These are phyloP conservation scores for Emergomyces africanus DNA, from an alignment of 2,329 filamentous ascomycete genomes.

Conservation along the genomic window DNA sequence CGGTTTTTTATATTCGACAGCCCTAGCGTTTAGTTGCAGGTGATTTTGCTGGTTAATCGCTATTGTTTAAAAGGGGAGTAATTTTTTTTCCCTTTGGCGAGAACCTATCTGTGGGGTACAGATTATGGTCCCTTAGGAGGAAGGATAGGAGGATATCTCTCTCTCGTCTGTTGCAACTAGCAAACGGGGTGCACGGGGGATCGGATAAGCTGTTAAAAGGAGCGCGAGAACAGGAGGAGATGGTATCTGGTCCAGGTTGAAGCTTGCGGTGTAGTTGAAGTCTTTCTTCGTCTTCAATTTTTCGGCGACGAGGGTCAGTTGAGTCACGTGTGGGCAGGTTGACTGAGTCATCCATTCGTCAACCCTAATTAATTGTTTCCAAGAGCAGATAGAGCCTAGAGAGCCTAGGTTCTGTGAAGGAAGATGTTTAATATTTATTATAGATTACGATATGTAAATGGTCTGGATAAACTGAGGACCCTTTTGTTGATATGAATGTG, in stretches of 20 bases:
- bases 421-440: no score
- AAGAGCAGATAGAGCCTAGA: no score
- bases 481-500: background rate
- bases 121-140: background rate
- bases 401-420: no score
- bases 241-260: background rate
- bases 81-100: background rate
- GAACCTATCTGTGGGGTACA: background rate
- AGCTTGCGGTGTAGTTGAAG: background rate
- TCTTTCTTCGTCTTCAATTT: background rate
- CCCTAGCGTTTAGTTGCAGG: background rate
- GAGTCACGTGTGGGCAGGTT: background rate
- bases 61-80: background rate
- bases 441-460: no score
- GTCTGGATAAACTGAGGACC: no score
- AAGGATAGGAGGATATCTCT: background rate
- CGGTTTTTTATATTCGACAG: background rate
- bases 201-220: background rate
- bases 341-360: conserved; percentile 3
- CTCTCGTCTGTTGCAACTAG: background rate
- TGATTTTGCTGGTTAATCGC: background rate
- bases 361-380: no score
- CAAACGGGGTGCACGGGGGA: background rate
- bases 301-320: background rate
- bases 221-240: background rate